Conservation (phyloP, 2,329 filamentous ascomycete species). For the Microsporum canis region DNA sequence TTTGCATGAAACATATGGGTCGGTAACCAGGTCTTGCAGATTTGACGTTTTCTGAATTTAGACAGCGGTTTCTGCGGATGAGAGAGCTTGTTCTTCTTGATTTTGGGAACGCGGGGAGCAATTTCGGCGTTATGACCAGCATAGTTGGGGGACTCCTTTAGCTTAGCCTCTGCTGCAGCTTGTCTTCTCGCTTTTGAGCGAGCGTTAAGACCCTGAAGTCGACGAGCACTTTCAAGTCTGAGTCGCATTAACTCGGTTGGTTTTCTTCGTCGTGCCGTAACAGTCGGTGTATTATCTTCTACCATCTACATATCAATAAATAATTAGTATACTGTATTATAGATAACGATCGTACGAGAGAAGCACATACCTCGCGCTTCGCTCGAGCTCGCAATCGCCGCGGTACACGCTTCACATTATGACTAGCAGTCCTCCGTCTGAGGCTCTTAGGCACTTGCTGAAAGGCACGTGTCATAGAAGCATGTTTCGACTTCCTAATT, state of each 20-base stretch:
- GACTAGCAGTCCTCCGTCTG: slow-evolving; percentile 79
- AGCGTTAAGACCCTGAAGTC: slow-evolving; percentile 50
- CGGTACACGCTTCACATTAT: slow-evolving; percentile 86
- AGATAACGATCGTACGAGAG: background rate
- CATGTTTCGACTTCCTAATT: slow-evolving; percentile 61
- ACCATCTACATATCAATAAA: slow-evolving; percentile 49
- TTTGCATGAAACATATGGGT: slow-evolving; percentile 94
- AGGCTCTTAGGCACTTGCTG: slow-evolving; percentile 79
- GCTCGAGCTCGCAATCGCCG: slow-evolving; percentile 61
- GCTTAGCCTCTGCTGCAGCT: slow-evolving; percentile 32
- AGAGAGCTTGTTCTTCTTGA: slow-evolving; percentile 59
- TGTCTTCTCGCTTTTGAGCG: slow-evolving; percentile 32
- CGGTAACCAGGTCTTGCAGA: slow-evolving; percentile 84
- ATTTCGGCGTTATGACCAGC: slow-evolving; percentile 21
- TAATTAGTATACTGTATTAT: slow-evolving; percentile 2
- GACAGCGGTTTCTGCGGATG: slow-evolving; percentile 49
- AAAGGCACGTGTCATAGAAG: slow-evolving; percentile 61
- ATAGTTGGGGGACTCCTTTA: slow-evolving; percentile 18
- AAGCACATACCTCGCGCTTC: slow-evolving; percentile 42
- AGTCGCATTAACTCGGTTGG: slow-evolving; percentile 37
- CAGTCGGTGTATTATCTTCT: slow-evolving; percentile 81
- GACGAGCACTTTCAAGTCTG: slow-evolving; percentile 64
- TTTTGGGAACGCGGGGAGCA: slow-evolving; percentile 46
- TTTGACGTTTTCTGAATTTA: slow-evolving; percentile 75
- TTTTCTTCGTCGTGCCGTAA: slow-evolving; percentile 46